Conservation (phyloP, 2,329 filamentous ascomycete genomes). For the Emericellopsis atlantica region DNA sequence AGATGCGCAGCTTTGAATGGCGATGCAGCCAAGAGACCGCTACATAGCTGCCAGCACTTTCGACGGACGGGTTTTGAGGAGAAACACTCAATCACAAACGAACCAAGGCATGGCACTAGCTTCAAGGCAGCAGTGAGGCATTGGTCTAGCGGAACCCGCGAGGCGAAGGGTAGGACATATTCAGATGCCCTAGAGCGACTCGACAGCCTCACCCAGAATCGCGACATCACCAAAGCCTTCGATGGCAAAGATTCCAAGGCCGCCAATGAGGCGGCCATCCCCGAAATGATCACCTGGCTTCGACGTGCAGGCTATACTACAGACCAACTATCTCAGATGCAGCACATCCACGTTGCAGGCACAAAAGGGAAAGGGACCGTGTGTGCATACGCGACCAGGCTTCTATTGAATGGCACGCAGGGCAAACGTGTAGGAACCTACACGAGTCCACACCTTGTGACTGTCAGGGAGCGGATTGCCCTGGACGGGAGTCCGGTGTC, state of each 20-base stretch:
- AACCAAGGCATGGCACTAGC: too few relatives aligned
- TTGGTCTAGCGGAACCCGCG: too few relatives aligned
- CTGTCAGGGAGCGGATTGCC: slow-evolving; percentile 73
- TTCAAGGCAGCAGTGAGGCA: too few relatives aligned
- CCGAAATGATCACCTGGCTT: slow-evolving; percentile 73
- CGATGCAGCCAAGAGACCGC: too few relatives aligned
- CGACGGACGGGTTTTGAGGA: too few relatives aligned
- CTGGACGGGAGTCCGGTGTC: slow-evolving; percentile 62
- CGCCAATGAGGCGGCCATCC: slow-evolving; percentile 63
- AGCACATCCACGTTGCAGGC: slow-evolving; percentile 71
- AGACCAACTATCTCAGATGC: slow-evolving; percentile 26
- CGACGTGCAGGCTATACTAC: slow-evolving; percentile 59
- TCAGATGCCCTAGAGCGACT: slow-evolving; percentile 1
- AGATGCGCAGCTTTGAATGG: too few relatives aligned
- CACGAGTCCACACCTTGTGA: slow-evolving; percentile 75
- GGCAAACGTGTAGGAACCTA: slow-evolving; percentile 53
- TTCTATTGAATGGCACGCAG: slow-evolving; percentile 37
- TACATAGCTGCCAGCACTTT: too few relatives aligned
- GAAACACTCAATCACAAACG: too few relatives aligned
- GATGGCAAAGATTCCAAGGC: slow-evolving; percentile 26
- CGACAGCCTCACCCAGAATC: slow-evolving; percentile 23
- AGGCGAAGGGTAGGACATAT: neutral
- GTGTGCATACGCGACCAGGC: slow-evolving; percentile 69
- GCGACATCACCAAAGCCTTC: slow-evolving; percentile 13
- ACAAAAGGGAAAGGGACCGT: slow-evolving; percentile 93